Conservation (phyloP, 78 protist species). For the Chrysochromulina parva region DNA sequence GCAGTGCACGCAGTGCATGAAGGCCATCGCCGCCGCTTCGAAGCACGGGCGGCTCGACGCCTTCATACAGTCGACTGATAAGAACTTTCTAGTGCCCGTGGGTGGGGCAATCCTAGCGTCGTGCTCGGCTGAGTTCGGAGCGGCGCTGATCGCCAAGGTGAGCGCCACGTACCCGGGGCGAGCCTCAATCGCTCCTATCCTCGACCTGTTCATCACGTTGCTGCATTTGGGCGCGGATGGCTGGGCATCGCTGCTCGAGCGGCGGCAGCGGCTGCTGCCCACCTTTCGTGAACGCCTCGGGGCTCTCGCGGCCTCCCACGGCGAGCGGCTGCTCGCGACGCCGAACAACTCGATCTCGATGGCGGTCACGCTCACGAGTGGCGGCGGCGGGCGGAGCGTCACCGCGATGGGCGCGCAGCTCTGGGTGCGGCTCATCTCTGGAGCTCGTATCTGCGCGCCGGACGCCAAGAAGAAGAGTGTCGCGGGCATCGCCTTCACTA, state of each 20-base stretch:
- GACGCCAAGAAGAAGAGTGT: background rate
- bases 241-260: background rate
- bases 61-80: constrained; percentile 92
- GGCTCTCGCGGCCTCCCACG: background rate
- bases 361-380: background rate
- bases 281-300: background rate
- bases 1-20: constrained; percentile 60
- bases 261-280: background rate
- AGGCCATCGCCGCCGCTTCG: background rate
- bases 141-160: background rate
- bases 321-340: background rate
- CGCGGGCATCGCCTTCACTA: constrained; percentile 46
- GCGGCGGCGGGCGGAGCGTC: background rate
- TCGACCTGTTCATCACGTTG: constrained; percentile 94
- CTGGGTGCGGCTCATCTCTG: background rate
- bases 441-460: constrained; percentile 7
- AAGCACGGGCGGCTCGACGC: constrained; percentile 41
- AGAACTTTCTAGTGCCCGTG: constrained; percentile 98
- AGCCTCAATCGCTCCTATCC: constrained; percentile 77
- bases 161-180: constrained; percentile 79
- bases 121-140: background rate
- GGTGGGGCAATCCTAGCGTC: constrained; percentile 90
- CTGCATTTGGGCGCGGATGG: constrained; percentile 86
- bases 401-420: background rate
- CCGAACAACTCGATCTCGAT: background rate